Evolutionary conservation across 345 rosid species (phyloP).

Genomic region (Rhodomyrtus tomentosa): DNA sequence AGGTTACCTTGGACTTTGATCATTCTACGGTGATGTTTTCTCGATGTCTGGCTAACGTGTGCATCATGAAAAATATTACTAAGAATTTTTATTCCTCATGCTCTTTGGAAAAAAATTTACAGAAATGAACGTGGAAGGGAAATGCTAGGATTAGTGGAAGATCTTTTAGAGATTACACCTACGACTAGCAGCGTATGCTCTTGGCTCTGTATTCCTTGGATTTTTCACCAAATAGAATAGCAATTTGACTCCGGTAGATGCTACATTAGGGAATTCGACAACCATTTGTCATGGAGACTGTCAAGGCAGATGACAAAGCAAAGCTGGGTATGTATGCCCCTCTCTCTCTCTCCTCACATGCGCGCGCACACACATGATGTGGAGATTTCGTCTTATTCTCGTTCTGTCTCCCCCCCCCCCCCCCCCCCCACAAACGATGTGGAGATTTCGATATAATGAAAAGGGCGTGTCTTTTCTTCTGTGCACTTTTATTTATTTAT

Average conservation of each 20-base stretch:
- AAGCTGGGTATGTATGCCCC: slow-evolving; percentile 45
- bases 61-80: background rate
- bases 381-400: background rate
- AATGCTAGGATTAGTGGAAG: slow-evolving; percentile 75
- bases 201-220: background rate
- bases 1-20: background rate
- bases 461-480: background rate
- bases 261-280: slow-evolving; percentile 59
- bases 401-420: fast-evolving
- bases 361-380: background rate
- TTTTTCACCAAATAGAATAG: background rate
- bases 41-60: background rate
- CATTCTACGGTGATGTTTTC: background rate
- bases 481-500: background rate
- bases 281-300: slow-evolving; percentile 91
- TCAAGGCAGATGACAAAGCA: slow-evolving; percentile 88
- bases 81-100: background rate
- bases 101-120: slow-evolving; percentile 9
- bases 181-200: slow-evolving; percentile 54
- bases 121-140: slow-evolving; percentile 87
- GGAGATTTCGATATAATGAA: background rate
- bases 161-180: slow-evolving; percentile 75
- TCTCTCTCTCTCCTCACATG: background rate
- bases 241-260: background rate
- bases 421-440: background rate